Evolutionary conservation across 768 basidiomycete genomes (phyloP).

Genomic region (Dacryopinax spathularia): DNA sequence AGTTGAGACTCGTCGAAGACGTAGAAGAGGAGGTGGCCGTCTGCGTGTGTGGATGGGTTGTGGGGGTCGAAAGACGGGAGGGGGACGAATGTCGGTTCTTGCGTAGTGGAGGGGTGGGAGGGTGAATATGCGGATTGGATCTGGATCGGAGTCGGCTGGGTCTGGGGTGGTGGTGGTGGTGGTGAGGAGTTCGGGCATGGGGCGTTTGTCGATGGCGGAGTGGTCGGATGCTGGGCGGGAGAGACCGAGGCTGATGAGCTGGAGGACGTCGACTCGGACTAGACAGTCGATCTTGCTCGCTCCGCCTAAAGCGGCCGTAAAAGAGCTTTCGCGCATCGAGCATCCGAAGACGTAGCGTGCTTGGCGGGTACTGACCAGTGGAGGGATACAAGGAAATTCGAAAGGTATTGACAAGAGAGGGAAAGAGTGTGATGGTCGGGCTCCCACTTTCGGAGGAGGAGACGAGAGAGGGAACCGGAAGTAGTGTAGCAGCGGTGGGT

Average conservation of each 20-base stretch:
- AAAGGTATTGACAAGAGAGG: conserved; percentile 25
- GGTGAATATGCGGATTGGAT: conserved; percentile 23
- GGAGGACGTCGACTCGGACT: conserved; percentile 25
- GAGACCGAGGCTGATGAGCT: no score
- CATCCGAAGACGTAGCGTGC: conserved; percentile 27
- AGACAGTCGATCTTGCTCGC: conserved; percentile 30
- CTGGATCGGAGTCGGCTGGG: no score
- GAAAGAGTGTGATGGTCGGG: conserved; percentile 19
- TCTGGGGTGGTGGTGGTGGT: no score
- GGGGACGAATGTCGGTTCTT: conserved; percentile 27
- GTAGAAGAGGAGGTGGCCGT: conserved; percentile 26
- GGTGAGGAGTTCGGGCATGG: no score
- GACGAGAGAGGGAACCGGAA: conserved; percentile 21
- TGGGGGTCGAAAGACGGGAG: conserved; percentile 15
- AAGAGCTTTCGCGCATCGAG: conserved; percentile 26
- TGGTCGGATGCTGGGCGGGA: no score
- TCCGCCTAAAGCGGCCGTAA: conserved; percentile 25
- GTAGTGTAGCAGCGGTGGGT: conserved; percentile 24
- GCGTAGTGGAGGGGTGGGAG: conserved; percentile 24
- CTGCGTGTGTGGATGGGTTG: no score
- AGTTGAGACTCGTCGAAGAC: conserved; percentile 27
- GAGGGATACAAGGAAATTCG: conserved; percentile 26
- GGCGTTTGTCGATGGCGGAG: conserved; percentile 19
- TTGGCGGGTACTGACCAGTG: conserved; percentile 18
- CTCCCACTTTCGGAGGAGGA: no score